Base-by-base conservation (phyloP, 257 asterid genomes). In the Solanum phureja region DNA sequence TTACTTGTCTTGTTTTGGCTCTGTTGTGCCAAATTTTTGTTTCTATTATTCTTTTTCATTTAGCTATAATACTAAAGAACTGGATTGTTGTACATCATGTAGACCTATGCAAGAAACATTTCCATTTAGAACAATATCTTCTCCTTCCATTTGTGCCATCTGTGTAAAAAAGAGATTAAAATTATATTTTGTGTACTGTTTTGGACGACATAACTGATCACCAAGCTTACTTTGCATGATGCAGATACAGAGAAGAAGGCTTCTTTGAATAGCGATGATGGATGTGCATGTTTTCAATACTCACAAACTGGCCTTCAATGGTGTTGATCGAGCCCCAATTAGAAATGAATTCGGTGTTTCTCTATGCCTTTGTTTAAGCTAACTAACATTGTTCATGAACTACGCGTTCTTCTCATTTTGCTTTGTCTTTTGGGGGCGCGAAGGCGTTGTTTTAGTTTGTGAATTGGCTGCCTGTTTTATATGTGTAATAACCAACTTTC, bases 241-340 rank as follows among this genome's bases (percentile, higher is more conserved):
- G 92, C 94, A 93, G 96, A 90, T 89, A 27, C 46, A 89, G 94
- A 92, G 90, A 94, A 44, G 52, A 94, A 91, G 92, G 79, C 90
- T 85, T 88, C 92, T 84, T 93, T 31, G 92, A 92, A 90, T 87
- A 86, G 87, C 24, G 66, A 81, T 66, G 87, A 71, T 8, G 77
- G 77, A 11, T 16, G 56, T 73, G 33, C 49, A 35, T 52, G 75
- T 87, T 82, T n/a, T 66, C 72, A 75, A 88, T 60, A 90, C 84
- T 68, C 27, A 31, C 87, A 56, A 86, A 85, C 29, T 24, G 90
- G 87, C 31, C 23, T 89, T 86, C 34, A 10, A 62, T 44, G 89
- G 82, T 85, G 89, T 84, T 86, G 86, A 40, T 83, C 83, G 66
- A 56, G 3, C 86, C 66, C 83, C 71, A 37, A 58, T 87, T 83